A percentile compares a stretch with the other conserved stretches of the same genome.
phyloP scores from a whole-genome alignment of 768 basidiomycete genomes.

The Hypholoma fasciculare region DNA sequence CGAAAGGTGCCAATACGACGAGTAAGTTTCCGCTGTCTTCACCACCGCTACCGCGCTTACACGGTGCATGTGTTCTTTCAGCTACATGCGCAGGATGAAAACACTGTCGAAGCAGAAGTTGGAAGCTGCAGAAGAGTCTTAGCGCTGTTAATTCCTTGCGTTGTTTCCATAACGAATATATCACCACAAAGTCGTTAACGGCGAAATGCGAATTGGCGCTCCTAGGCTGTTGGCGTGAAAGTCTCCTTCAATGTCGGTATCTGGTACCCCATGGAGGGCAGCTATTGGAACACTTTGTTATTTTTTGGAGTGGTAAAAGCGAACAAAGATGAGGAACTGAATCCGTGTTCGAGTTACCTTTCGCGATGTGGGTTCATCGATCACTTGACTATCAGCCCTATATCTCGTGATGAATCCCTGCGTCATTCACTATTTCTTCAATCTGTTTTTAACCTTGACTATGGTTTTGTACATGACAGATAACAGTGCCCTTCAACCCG shows the following conservation, averaged over 20 bases:
- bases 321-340: not conserved
- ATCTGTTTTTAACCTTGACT: not conserved
- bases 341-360: not conserved
- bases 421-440: not conserved
- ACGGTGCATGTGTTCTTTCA: constrained; percentile 26
- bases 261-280: too few relatives aligned
- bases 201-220: not conserved
- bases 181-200: not conserved
- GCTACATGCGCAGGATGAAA: constrained; percentile 89
- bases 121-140: constrained; percentile 35
- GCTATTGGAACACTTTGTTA: too few relatives aligned
- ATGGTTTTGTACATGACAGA: not conserved
- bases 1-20: constrained; percentile 89
- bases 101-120: constrained; percentile 71
- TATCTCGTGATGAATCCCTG: not conserved
- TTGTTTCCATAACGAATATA: constrained; percentile 12
- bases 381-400: not conserved
- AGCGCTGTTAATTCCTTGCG: constrained; percentile 6
- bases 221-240: not conserved
- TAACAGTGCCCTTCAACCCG: not conserved
- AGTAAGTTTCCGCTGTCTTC: constrained; percentile 54
- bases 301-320: too few relatives aligned
- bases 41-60: not conserved
- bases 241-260: not conserved
- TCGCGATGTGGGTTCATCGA: not conserved